Conservation (phyloP, 805 yeast species). For the Wickerhamomyces strasburgensis region DNA sequence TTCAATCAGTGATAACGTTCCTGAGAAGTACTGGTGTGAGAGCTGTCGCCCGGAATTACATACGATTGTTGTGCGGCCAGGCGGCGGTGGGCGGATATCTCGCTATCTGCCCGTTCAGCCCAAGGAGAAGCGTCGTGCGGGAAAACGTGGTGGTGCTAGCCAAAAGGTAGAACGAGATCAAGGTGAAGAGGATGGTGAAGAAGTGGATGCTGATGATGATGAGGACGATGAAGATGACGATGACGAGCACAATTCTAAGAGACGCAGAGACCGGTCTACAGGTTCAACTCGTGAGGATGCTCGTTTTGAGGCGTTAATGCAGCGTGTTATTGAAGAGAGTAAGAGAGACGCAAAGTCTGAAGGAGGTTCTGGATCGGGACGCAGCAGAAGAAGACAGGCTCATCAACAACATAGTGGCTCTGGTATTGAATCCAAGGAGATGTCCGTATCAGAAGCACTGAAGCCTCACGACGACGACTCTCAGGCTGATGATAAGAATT, state of each 20-base stretch:
- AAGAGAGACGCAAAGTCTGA: conserved; percentile 30
- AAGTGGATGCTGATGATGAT: conserved; percentile 5
- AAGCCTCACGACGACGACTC: background rate
- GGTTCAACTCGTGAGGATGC: conserved; percentile 38
- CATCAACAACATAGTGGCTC: conserved; percentile 3
- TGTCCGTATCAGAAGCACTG: background rate
- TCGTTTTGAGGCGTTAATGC: conserved; percentile 37
- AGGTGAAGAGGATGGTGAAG: conserved; percentile 10
- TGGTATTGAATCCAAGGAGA: background rate
- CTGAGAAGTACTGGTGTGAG: conserved; percentile 96
- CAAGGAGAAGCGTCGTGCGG: conserved; percentile 22
- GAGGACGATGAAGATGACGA: conserved; percentile 19
- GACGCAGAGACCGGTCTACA: conserved; percentile 33
- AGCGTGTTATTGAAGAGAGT: conserved; percentile 37
- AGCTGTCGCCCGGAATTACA: conserved; percentile 84
- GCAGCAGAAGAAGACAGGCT: conserved; percentile 8
- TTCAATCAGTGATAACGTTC: conserved; percentile 72
- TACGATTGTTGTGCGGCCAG: conserved; percentile 41
- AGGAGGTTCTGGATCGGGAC: no score
- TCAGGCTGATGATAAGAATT: conserved; percentile 1
- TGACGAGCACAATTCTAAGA: conserved; percentile 14
- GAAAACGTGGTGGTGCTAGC: background rate
- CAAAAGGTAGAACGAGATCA: no score
- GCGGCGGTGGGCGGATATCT: conserved; percentile 46
- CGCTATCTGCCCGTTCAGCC: conserved; percentile 44